Conservation (phyloP, 2,329 filamentous ascomycete genomes). For the Thyridium curvatum region DNA sequence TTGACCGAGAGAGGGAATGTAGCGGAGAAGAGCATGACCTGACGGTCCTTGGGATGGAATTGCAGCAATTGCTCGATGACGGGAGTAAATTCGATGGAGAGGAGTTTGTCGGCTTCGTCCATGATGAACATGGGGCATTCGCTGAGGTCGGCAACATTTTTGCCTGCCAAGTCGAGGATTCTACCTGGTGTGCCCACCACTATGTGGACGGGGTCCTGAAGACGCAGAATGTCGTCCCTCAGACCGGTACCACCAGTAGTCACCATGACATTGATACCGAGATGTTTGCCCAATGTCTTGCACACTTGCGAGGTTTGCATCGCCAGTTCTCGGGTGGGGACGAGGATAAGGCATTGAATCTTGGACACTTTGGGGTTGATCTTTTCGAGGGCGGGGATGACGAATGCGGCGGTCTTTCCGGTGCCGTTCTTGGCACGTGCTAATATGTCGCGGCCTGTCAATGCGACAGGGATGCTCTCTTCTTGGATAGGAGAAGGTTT, state of each 20-base stretch:
- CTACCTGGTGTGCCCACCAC: constrained; percentile 95
- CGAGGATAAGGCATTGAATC: constrained; percentile 92
- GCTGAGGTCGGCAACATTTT: constrained; percentile 92
- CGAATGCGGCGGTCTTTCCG: constrained; percentile 95
- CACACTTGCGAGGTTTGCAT: constrained; percentile 99
- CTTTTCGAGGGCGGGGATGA: constrained; percentile 89
- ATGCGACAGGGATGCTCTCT: constrained; percentile 94
- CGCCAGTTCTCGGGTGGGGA: constrained; percentile 93
- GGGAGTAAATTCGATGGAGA: constrained; percentile 93
- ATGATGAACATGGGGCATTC: constrained; percentile 98
- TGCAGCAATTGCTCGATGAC: constrained; percentile 93
- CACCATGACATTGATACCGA: constrained; percentile 98
- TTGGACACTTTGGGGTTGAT: constrained; percentile 97
- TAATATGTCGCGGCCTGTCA: constrained; percentile 91
- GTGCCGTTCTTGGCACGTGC: constrained; percentile 98
- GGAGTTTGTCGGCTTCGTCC: constrained; percentile 97
- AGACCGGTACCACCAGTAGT: constrained; percentile 93
- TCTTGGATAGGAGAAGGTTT: constrained; percentile 99
- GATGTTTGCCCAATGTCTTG: constrained; percentile 95
- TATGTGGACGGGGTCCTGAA: constrained; percentile 93
- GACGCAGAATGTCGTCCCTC: constrained; percentile 91
- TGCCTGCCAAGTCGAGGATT: constrained; percentile 93
- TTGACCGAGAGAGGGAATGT: constrained; percentile 97
- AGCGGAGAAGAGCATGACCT: constrained; percentile 98
- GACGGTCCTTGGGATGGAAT: constrained; percentile 94